A percentile compares a stretch with the other conserved stretches of the same genome.
Evolutionary conservation across 2,329 filamentous ascomycete species (phyloP).

Genomic region (Tolypocladium amazonense): DNA sequence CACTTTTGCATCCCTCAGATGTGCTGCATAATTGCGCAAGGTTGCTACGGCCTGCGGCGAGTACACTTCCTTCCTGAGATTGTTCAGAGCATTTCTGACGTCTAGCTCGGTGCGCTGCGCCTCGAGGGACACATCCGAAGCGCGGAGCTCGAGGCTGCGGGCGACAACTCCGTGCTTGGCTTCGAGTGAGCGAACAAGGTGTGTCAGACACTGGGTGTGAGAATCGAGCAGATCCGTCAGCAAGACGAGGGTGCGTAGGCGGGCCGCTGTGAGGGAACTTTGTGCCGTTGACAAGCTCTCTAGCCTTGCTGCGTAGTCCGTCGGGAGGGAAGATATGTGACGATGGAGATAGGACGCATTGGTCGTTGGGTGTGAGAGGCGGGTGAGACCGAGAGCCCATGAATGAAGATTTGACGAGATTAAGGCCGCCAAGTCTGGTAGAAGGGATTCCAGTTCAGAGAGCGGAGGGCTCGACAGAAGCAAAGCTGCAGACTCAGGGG

Average conservation of each 20-base stretch:
- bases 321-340: constrained; percentile 36
- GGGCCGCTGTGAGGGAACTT: constrained; percentile 23
- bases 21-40: constrained; percentile 34
- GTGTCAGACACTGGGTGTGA: constrained; percentile 26
- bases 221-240: constrained; percentile 27
- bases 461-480: constrained; percentile 42
- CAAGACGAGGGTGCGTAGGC: constrained; percentile 25
- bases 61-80: constrained; percentile 30
- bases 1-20: constrained; percentile 36
- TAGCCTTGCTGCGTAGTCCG: constrained; percentile 26
- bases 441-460: constrained; percentile 31
- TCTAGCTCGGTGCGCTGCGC: constrained; percentile 31
- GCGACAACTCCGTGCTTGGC: constrained; percentile 43
- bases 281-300: constrained; percentile 18
- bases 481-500: constrained; percentile 25
- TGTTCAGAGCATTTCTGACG: constrained; percentile 21
- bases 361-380: constrained; percentile 36
- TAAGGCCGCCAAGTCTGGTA: constrained; percentile 35
- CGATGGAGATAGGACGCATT: constrained; percentile 50
- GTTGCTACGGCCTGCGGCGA: constrained; percentile 30
- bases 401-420: constrained; percentile 39
- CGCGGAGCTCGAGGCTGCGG: constrained; percentile 39
- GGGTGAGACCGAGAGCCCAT: constrained; percentile 36
- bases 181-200: constrained; percentile 40
- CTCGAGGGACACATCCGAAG: constrained; percentile 30